A percentile compares a stretch with the other conserved stretches of the same genome.
phyloP scores from a whole-genome alignment of 768 basidiomycete species.

The Tylopilus subfusipes region DNA sequence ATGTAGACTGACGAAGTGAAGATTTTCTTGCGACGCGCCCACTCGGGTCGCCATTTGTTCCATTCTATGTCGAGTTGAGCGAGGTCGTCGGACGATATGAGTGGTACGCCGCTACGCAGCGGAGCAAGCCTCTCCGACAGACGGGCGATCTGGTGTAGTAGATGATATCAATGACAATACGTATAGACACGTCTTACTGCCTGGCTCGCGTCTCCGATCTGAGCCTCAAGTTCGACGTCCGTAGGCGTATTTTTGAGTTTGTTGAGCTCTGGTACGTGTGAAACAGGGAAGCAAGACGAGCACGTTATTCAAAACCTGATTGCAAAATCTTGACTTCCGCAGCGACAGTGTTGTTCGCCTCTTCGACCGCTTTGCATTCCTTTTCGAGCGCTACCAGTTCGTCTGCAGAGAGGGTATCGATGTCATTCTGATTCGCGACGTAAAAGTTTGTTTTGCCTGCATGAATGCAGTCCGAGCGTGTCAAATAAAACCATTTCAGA shows the following conservation, averaged over 20 bases:
- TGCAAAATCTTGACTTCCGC: constrained; percentile 48
- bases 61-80: constrained; percentile 69
- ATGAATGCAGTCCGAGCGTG: neutral
- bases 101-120: constrained; percentile 57
- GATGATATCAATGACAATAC: constrained; percentile 7
- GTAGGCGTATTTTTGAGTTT: constrained; percentile 66
- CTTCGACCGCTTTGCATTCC: constrained; percentile 55
- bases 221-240: constrained; percentile 57
- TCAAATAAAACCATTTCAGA: neutral
- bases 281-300: neutral
- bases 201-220: constrained; percentile 47
- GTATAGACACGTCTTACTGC: constrained; percentile 42
- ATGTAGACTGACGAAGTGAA: constrained; percentile 41
- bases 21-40: constrained; percentile 70
- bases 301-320: constrained; percentile 18
- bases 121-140: constrained; percentile 53
- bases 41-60: constrained; percentile 76
- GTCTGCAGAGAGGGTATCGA: constrained; percentile 61
- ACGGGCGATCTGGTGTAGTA: constrained; percentile 43
- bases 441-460: constrained; percentile 84
- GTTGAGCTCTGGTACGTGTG: constrained; percentile 50
- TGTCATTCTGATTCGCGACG: constrained; percentile 75
- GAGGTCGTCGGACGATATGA: constrained; percentile 70
- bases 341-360: constrained; percentile 52
- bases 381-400: constrained; percentile 58